phyloP scores from a whole-genome alignment of 2,329 filamentous ascomycete genomes.

The Diaporthe vaccinii region DNA sequence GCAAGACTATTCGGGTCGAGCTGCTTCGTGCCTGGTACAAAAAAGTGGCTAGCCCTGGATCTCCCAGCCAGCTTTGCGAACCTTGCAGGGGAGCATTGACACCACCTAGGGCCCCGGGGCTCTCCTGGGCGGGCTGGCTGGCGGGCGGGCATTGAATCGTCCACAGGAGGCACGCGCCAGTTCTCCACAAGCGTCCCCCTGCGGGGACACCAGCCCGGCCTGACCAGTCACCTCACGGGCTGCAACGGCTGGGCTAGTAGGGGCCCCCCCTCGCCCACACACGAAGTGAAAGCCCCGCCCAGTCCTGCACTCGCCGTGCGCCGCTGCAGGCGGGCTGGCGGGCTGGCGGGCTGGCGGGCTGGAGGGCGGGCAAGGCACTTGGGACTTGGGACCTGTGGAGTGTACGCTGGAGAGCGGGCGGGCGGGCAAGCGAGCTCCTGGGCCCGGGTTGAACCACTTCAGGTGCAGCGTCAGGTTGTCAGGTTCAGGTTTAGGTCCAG shows the following conservation, averaged over 20 bases:
- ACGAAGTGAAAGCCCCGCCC: conserved; percentile 30
- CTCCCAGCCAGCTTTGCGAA: conserved; percentile 21
- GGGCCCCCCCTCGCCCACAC: conserved; percentile 31
- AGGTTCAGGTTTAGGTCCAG: conserved; percentile 6
- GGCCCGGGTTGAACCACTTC: background rate
- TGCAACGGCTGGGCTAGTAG: conserved; percentile 36
- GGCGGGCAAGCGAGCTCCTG: conserved; percentile 21
- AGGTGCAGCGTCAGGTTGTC: background rate
- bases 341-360: conserved; percentile 1
- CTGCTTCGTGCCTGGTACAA: conserved; percentile 6
- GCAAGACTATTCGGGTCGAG: conserved; percentile 1
- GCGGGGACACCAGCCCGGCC: conserved; percentile 10
- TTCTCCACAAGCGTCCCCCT: conserved; percentile 31
- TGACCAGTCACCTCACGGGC: conserved; percentile 25
- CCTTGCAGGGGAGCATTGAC: conserved; percentile 26
- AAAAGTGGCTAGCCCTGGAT: background rate
- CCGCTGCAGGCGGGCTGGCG: conserved; percentile 7
- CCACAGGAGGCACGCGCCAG: conserved; percentile 30
- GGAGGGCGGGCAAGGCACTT: background rate
- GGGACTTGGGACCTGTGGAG: background rate
- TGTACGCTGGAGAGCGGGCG: background rate
- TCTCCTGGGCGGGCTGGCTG: conserved; percentile 15
- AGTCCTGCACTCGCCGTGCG: conserved; percentile 20
- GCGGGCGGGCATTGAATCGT: conserved; percentile 12
- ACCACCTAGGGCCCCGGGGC: conserved; percentile 13